phyloP scores from a whole-genome alignment of 2,329 filamentous ascomycete genomes.

The Fusarium longipes region DNA sequence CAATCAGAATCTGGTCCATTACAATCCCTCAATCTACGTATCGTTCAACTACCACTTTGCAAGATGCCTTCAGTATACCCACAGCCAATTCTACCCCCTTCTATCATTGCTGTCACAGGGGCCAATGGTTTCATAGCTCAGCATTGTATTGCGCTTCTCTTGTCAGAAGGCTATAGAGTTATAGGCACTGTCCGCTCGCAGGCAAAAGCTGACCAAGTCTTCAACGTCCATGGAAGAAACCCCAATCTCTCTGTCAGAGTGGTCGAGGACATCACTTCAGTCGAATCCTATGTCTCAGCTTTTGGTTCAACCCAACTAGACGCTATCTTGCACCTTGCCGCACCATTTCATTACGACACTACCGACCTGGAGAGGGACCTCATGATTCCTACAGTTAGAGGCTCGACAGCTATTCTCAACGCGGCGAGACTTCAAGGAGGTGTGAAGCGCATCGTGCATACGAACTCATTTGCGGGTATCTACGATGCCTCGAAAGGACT shows the following conservation, averaged over 20 bases:
- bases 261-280: conserved; percentile 3
- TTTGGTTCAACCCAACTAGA: conserved; percentile 4
- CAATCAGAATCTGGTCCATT: too few species aligned
- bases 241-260: conserved; percentile 12
- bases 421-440: background rate
- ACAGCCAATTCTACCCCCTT: background rate
- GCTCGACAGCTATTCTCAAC: conserved; percentile 9
- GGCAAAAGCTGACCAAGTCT: conserved; percentile 4
- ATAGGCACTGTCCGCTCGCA: conserved; percentile 6
- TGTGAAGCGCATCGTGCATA: conserved; percentile 7
- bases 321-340: conserved; percentile 5
- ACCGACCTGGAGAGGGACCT: conserved; percentile 4
- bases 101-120: conserved; percentile 2
- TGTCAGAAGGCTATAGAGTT: conserved; percentile 4
- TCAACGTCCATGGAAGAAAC: background rate
- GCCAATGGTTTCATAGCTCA: conserved; percentile 22
- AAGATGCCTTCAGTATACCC: conserved; percentile 15
- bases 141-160: background rate
- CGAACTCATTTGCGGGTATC: conserved; percentile 17
- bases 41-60: too few species aligned
- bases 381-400: conserved; percentile 12
- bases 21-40: too few species aligned
- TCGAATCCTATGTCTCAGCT: background rate
- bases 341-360: conserved; percentile 8
- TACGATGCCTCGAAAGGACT: conserved; percentile 8